phyloP scores from a whole-genome alignment of 2,329 filamentous ascomycete species.

The Penicillium carneum region DNA sequence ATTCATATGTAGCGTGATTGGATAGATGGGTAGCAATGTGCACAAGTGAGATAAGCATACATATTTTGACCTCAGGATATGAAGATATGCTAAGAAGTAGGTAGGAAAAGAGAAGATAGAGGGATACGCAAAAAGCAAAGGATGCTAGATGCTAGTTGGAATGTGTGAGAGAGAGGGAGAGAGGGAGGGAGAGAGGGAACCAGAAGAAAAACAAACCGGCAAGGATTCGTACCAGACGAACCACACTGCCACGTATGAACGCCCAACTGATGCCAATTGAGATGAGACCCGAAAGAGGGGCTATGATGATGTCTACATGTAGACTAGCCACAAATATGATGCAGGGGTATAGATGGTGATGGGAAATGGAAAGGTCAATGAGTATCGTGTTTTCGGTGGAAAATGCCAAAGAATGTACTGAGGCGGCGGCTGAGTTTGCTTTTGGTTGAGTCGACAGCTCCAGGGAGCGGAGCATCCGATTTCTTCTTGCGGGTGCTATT shows the following conservation, averaged over 20 bases:
- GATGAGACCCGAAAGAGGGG: conserved; percentile 17
- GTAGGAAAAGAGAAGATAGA: background rate
- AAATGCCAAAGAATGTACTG: conserved; percentile 42
- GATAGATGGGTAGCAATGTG: conserved; percentile 15
- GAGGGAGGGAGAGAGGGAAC: background rate
- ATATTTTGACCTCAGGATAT: background rate
- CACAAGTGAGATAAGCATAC: background rate
- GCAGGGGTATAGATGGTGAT: conserved; percentile 25
- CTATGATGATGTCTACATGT: conserved; percentile 22
- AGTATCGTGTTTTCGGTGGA: conserved; percentile 36
- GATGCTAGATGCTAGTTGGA: conserved; percentile 11
- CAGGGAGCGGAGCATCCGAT: conserved; percentile 16
- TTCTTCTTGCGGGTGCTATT: conserved; percentile 5
- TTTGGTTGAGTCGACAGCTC: conserved; percentile 28
- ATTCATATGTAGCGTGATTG: conserved; percentile 12
- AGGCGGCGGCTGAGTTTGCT: conserved; percentile 44
- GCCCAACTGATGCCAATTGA: conserved; percentile 27
- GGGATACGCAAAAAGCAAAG: conserved; percentile 8
- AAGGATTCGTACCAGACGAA: conserved; percentile 26
- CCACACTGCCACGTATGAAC: conserved; percentile 21
- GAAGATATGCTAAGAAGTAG: background rate
- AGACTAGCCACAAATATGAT: conserved; percentile 27
- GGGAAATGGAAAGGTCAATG: conserved; percentile 26
- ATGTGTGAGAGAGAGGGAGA: conserved; percentile 5
- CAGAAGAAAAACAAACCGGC: background rate